Base-by-base conservation (phyloP, 352 stramenopile species). In the Globisporangium solare region DNA sequence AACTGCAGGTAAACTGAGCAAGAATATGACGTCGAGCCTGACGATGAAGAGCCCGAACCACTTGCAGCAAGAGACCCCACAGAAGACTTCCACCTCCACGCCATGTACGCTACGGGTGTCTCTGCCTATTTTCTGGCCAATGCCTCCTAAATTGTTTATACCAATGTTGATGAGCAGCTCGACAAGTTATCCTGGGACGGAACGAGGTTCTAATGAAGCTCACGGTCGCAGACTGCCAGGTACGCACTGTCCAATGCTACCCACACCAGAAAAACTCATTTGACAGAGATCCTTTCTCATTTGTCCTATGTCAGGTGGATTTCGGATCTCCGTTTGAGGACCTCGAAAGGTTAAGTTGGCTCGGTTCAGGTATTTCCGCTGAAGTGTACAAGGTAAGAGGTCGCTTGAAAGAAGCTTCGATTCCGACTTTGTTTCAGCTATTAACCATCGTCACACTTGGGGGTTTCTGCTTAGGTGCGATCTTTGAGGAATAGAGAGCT, bases 371-470 rank as follows among this genome's bases (percentile, higher is more conserved):
- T 0, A 68, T 90, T 3, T 88, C 81, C 20, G 81, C 79, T 0
- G 79, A 94, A 51, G 84, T 92, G 14, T 74, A 72, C 39, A 87
- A 92, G 67, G 77, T 86, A 66, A 20, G 27, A 35, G n/a, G 3
- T 35, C 27, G 1, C 27, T 6, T 10, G 27, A 35, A 10, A 35
- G 27, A 35, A 35, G 27, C 27, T 35, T 35, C 7, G 6, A 35
- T 35, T 11, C 27, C 27, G 27, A 35, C 1, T 51, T 32, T 37
- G 20, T 6, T 52, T 39, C 7, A 35, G 7, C 4, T 35, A 11
- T 35, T 35, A 35, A 35, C 27, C 27, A 8, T 27, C n/a, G n/a
- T 35, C 27, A 35, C 27, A 35, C 27, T 35, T 35, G 0, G 5
- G 6, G 27, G 27, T 6, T 35, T 3, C 27, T 35, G 27, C 27